Percentiles rank a stretch among this genome's conserved stretches.
phyloP scores from a whole-genome alignment of 176 grass and related monocot species.

The Tuctoria greenei region DNA sequence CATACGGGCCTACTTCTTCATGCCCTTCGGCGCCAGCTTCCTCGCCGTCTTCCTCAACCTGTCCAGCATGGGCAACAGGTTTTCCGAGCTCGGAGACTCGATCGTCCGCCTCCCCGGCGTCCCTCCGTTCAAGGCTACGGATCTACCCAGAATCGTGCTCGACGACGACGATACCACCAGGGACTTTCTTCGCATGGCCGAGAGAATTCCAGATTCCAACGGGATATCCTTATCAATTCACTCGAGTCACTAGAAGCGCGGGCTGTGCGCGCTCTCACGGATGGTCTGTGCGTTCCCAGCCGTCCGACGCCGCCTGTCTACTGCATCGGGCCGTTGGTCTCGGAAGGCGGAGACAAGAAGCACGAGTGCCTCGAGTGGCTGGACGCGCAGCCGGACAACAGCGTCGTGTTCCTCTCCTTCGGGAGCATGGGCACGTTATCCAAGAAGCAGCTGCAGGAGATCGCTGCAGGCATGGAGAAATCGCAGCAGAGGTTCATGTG shows the following conservation, averaged over 20 bases:
- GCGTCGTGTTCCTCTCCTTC: constrained; percentile 58
- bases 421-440: constrained; percentile 49
- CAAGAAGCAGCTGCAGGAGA: constrained; percentile 42
- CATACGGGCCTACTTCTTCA: constrained; percentile 42
- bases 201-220: neutral
- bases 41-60: constrained; percentile 34
- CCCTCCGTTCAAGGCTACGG: constrained; percentile 34
- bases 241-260: constrained; percentile 43
- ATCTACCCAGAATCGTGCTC: neutral
- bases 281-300: constrained; percentile 23
- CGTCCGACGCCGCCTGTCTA: constrained; percentile 38
- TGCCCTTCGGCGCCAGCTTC: constrained; percentile 22
- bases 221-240: constrained; percentile 55
- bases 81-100: neutral
- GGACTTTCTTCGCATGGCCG: neutral
- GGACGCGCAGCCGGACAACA: constrained; percentile 37
- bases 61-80: neutral
- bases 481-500: constrained; percentile 52
- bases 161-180: neutral
- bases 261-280: constrained; percentile 37
- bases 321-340: constrained; percentile 45
- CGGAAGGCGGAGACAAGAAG: neutral
- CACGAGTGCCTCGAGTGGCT: constrained; percentile 50
- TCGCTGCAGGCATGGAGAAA: constrained; percentile 46
- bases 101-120: constrained; percentile 2